Evolutionary conservation across 768 basidiomycete species (phyloP), one percentile per base, ranked within the genome.

Genomic region (Phylloporus rhodoxanthus): DNA sequence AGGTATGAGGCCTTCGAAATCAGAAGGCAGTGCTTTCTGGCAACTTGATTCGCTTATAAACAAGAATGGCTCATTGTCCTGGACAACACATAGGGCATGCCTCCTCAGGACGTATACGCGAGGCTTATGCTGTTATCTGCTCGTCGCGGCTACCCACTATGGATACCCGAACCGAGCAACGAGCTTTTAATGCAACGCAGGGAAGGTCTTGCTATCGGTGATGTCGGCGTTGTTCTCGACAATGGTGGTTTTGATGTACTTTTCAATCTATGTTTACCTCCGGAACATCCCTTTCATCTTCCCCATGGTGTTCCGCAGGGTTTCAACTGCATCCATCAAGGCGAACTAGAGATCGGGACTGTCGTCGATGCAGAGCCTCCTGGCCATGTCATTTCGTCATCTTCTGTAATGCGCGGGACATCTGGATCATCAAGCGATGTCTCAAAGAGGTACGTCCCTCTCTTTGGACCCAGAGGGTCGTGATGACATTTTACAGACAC

Each of bases 161-260:
- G 60, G 32, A 33, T 11, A 2, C 32, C 32, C 6, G 14, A 63
- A 13, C 63, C 65, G 0, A 57, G 65, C 45, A 32, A 46, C 32
- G 48, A 45, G 15, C 51, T 68, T 8, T 59, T 64, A 19, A 34
- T 53, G 4, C 62, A 68, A 25, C 57, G 55, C 13, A 43, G 17
- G 14, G 47, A 55, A 15, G 68, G 69, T 5, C 56, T 66, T 29
- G 63, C 47, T 26, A 66, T 70, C 15, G 70, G 70, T 5, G 70
- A 72, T 48, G 63, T 71, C 10, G 65, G 66, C 8, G 56, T 69
- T 19, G 60, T 51, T 5, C 48, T 60, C 1, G 57, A 57, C 3
- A 54, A 60, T 42, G 69, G 69, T 11, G 57, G 55, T 8, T 71
- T 71, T 23, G 62, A 63, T 45, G 66, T 64, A 50, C 56, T 69